Base-by-base conservation (phyloP, 257 asterid genomes). In the Coffea eugenioides region DNA sequence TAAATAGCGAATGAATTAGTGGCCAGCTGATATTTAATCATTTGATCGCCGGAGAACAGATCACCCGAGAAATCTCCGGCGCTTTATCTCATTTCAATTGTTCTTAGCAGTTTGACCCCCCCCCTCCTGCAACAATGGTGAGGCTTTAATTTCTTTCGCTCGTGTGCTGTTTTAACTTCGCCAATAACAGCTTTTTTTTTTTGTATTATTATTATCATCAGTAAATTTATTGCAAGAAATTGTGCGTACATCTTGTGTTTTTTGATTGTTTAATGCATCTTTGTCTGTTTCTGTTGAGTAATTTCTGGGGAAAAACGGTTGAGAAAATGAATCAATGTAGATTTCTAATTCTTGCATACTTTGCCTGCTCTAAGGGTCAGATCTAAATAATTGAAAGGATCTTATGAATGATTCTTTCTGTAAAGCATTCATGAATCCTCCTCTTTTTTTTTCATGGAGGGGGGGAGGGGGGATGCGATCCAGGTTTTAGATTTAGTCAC, bases 51-150 rank as follows among this genome's bases (percentile, higher is more conserved):
- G 84, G 84, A 81, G 85, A 72, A 85, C 67, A n/a, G 45, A 75
- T 71, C 70, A 31, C 74, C 75, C 49, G 72, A 80, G 77, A 66
- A 75, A 71, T 80, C 83, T 83, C 85, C 85, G 82, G 84, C 78
- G 57, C 31, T 31, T 52, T 41, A 2, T 7, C 15, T 34, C 57
- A 49, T 77, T 81, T 67, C 68, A 18, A 71, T 61, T 80, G 51
- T 75, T 16, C 2, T 65, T 45, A 41, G 80, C 57, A 52, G 61
- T 11, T 85, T 69, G 79, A 83, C 81, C 88, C 88, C 87, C 66
- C 31, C 31, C 34, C 34, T n/a, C 31, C 81, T 23, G 81, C 73
- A 27, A 82, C 36, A 77, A 91, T 91, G 95, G 93, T 91, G 83
- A 16, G 20, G 5, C 62, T 56, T 16, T 56, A 73, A 46, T 21